phyloP scores from a whole-genome alignment of 192 early-diverging fungal genomes.

The Backusella circina region DNA sequence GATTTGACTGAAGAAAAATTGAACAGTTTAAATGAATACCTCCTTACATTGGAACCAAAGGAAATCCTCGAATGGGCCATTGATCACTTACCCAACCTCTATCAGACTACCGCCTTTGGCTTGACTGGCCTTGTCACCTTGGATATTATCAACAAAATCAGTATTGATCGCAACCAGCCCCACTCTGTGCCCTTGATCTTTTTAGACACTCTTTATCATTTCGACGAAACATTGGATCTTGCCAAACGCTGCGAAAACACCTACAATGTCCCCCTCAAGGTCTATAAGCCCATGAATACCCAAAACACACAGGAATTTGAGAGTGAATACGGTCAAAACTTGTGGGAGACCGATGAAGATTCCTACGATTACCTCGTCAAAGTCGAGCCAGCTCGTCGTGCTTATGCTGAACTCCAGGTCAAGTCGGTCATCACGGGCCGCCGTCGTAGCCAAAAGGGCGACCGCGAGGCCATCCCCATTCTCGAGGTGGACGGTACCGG shows the following conservation, averaged over 20 bases:
- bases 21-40: slow-evolving; percentile 70
- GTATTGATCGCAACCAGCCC: slow-evolving; percentile 40
- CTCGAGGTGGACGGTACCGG: slow-evolving; percentile 81
- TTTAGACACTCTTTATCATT: slow-evolving; percentile 94
- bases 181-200: slow-evolving; percentile 84
- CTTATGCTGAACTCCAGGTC: slow-evolving; percentile 74
- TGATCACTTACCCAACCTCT: slow-evolving; percentile 71
- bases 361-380: slow-evolving; percentile 91
- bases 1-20: slow-evolving; percentile 60
- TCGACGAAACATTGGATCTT: slow-evolving; percentile 85
- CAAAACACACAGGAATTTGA: slow-evolving; percentile 67
- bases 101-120: slow-evolving; percentile 94
- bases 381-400: slow-evolving; percentile 87
- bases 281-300: slow-evolving; percentile 69
- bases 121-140: slow-evolving; percentile 85
- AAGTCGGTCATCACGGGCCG: slow-evolving; percentile 87
- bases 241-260: slow-evolving; percentile 60
- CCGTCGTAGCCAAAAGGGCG: slow-evolving; percentile 81
- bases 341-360: slow-evolving; percentile 82
- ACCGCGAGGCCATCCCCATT: slow-evolving; percentile 71
- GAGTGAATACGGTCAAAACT: slow-evolving; percentile 63
- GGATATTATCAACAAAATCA: slow-evolving; percentile 79
- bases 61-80: slow-evolving; percentile 90
- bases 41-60: slow-evolving; percentile 63
- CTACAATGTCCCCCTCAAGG: slow-evolving; percentile 67